Conservation (phyloP, 441 rosid species). For the Pelargonium fulgidum region DNA sequence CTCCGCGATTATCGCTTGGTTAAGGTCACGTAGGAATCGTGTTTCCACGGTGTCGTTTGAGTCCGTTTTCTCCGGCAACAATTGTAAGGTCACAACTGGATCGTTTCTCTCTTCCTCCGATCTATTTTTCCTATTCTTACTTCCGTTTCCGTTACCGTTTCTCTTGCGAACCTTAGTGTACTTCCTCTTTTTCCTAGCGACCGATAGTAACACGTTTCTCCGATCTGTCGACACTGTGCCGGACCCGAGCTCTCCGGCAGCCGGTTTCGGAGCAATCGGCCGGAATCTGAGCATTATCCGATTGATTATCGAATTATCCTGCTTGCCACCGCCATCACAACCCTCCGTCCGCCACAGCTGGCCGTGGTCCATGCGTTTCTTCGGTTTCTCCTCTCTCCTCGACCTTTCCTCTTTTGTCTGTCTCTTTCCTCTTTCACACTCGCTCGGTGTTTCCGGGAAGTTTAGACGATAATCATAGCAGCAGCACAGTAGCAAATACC, state of each 20-base stretch:
- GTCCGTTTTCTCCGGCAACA: conserved; percentile 46
- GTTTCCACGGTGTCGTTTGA: conserved; percentile 14
- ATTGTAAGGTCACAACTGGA: conserved; percentile 42
- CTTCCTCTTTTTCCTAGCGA: conserved; percentile 51
- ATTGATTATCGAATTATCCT: conserved; percentile 39
- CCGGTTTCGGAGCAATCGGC: conserved; percentile 87
- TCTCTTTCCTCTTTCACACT: background rate
- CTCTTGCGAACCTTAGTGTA: conserved; percentile 62
- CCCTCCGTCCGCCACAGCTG: conserved; percentile 27
- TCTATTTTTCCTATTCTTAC: conserved; percentile 18
- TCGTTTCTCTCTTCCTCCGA: conserved; percentile 19
- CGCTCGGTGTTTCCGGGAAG: conserved; percentile 20
- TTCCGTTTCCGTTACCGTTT: too few relatives aligned
- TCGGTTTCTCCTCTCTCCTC: background rate
- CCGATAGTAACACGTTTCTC: conserved; percentile 19
- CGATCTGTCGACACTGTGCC: conserved; percentile 17
- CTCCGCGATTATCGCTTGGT: background rate
- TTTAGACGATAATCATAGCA: conserved; percentile 36
- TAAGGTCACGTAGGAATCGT: conserved; percentile 17
- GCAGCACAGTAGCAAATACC: conserved; percentile 22
- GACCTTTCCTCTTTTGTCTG: conserved; percentile 15
- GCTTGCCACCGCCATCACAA: conserved; percentile 24
- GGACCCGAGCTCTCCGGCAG: conserved; percentile 24
- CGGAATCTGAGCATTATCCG: conserved; percentile 63
- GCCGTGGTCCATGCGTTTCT: conserved; percentile 30